These are phyloP conservation scores for Gossypium laxum DNA, from an alignment of 441 rosid genomes.

Conservation along the genomic window DNA sequence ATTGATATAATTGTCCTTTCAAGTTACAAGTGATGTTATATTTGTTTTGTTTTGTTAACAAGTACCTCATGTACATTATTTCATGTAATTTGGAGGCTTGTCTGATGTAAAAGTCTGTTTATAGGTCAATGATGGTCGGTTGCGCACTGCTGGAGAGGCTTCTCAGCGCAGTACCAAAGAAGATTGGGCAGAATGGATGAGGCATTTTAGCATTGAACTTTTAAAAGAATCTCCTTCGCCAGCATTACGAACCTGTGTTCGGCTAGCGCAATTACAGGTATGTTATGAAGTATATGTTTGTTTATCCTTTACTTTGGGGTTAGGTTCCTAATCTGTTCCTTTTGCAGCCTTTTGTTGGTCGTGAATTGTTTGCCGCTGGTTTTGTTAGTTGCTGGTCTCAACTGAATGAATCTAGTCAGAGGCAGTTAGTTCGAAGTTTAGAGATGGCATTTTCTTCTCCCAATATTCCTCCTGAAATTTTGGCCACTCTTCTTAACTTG, in stretches of 20 bases:
- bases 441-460: conserved; percentile 99
- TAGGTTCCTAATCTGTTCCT: conserved; percentile 24
- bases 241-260: conserved; percentile 91
- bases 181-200: conserved; percentile 99
- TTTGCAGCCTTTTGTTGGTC: conserved; percentile 90
- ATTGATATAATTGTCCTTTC: conserved; percentile 1
- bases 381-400: conserved; percentile 99
- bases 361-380: conserved; percentile 99
- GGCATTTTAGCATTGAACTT: conserved; percentile 98
- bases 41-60: conserved; percentile 9
- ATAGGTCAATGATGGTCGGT: conserved; percentile 87
- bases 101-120: conserved; percentile 4
- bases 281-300: conserved; percentile 14
- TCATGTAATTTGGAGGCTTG: background rate
- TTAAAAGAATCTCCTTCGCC: conserved; percentile 98
- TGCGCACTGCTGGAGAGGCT: conserved; percentile 97
- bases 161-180: conserved; percentile 98
- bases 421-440: conserved; percentile 82
- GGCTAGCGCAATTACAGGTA: conserved; percentile 97
- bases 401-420: conserved; percentile 80
- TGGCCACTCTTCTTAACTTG: conserved; percentile 92
- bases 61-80: background rate
- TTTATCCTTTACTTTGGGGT: conserved; percentile 10
- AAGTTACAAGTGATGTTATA: background rate
- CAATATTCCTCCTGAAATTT: conserved; percentile 97